Percentiles rank a stretch among this genome's conserved stretches.
These are phyloP conservation scores for Linum lewisii DNA, from an alignment of 345 rosid genomes.

Conservation along the genomic window DNA sequence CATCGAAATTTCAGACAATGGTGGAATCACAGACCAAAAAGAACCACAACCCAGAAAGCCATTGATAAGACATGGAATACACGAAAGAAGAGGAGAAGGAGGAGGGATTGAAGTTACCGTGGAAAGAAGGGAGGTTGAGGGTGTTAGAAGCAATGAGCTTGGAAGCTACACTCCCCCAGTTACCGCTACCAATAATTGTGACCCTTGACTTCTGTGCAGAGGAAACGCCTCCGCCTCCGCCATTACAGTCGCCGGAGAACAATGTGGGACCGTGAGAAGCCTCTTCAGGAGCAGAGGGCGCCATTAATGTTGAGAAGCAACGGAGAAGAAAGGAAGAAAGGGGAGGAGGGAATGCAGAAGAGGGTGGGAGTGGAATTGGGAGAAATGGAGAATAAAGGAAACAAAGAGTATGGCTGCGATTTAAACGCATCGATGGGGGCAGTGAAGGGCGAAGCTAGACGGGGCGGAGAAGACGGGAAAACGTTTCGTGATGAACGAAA, in stretches of 20 bases:
- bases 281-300: conserved; percentile 14
- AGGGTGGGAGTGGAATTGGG: neutral
- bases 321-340: conserved; percentile 1
- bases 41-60: neutral
- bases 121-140: conserved; percentile 58
- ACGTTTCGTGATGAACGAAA: conserved; percentile 4
- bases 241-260: neutral
- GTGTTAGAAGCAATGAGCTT: conserved; percentile 92
- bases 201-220: conserved; percentile 37
- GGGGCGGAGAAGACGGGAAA: conserved; percentile 8
- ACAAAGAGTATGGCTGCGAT: neutral
- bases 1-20: neutral
- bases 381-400: neutral
- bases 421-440: neutral
- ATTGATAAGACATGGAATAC: neutral
- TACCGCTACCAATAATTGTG: conserved; percentile 89
- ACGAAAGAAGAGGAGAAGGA: neutral
- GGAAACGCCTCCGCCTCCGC: conserved; percentile 2
- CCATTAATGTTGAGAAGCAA: neutral
- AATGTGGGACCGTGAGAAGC: neutral
- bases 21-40: neutral
- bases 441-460: neutral
- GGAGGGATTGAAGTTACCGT: conserved; percentile 32
- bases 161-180: conserved; percentile 98
- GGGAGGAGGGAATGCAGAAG: neutral